Evolutionary conservation across 108 stramenopile genomes (phyloP).

Genomic region (Fistulifera pelliculosa): DNA sequence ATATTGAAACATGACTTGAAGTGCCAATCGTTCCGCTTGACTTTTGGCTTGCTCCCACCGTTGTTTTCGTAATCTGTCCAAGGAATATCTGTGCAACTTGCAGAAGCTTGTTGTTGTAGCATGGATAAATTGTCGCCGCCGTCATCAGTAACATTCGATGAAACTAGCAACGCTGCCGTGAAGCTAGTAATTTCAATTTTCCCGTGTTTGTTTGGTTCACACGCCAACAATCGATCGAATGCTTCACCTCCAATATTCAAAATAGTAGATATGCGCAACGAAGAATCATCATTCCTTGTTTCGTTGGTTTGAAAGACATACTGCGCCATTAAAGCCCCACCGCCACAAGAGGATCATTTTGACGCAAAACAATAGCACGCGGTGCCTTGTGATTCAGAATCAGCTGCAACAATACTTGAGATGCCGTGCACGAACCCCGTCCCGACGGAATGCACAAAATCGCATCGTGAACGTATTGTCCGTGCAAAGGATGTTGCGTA

Average conservation of each 20-base stretch:
- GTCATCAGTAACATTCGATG: too few relatives aligned
- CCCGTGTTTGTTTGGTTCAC: conserved; percentile 1
- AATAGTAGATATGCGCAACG: conserved; percentile 1
- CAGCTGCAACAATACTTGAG: conserved; percentile 70
- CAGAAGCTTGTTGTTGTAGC: too few relatives aligned
- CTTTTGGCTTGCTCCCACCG: conserved; percentile 19
- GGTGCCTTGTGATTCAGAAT: conserved; percentile 58
- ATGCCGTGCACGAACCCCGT: conserved; percentile 73
- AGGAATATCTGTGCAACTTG: too few relatives aligned
- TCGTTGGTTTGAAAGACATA: conserved; percentile 38
- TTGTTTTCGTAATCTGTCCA: conserved; percentile 22
- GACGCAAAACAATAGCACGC: conserved; percentile 46
- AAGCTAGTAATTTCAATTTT: neutral
- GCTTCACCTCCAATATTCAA: conserved; percentile 13
- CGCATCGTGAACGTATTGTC: conserved; percentile 23
- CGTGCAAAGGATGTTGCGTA: conserved; percentile 47
- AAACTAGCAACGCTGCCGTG: neutral
- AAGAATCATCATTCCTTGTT: conserved; percentile 7
- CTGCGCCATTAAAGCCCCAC: conserved; percentile 65
- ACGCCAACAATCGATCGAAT: conserved; percentile 11
- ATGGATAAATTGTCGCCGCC: too few relatives aligned
- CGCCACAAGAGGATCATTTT: conserved; percentile 52
- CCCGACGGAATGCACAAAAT: conserved; percentile 69
- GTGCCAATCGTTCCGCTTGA: conserved; percentile 35
- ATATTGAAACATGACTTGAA: conserved; percentile 40